A percentile compares a stretch with the other conserved stretches of the same genome.
phyloP scores from a whole-genome alignment of 805 yeast genomes.

The Suhomyces kilbournensis region DNA sequence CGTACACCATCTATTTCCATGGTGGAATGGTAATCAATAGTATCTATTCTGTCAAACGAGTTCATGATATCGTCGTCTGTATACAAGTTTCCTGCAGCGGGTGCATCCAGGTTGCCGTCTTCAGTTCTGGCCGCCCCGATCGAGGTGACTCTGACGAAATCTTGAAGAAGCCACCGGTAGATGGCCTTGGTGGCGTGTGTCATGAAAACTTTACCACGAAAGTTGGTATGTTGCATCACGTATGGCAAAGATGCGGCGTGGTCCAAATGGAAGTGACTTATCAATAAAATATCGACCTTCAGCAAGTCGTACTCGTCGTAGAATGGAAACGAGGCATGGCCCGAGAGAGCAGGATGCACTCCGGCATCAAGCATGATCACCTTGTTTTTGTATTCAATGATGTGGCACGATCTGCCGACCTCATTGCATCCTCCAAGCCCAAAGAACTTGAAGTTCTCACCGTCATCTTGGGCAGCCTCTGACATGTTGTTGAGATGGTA shows the following conservation, averaged over 20 bases:
- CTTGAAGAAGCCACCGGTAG: conserved; percentile 90
- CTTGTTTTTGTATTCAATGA: conserved; percentile 87
- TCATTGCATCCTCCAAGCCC: conserved; percentile 98
- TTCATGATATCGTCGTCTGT: conserved; percentile 86
- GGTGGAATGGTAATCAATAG: conserved; percentile 94
- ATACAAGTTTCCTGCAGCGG: conserved; percentile 53
- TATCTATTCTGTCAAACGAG: conserved; percentile 87
- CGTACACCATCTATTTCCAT: conserved; percentile 90
- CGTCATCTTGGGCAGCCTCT: conserved; percentile 20
- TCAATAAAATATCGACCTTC: conserved; percentile 78
- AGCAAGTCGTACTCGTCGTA: conserved; percentile 93
- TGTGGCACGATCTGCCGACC: conserved; percentile 95
- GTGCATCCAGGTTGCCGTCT: conserved; percentile 8
- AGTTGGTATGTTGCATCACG: conserved; percentile 94
- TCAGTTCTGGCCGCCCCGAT: conserved; percentile 43
- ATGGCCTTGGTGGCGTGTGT: conserved; percentile 99
- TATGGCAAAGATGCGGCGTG: conserved; percentile 98
- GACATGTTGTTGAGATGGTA: neutral
- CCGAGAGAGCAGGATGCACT: conserved; percentile 92
- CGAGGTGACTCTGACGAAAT: conserved; percentile 86
- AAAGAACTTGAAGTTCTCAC: conserved; percentile 58
- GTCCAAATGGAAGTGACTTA: conserved; percentile 94
- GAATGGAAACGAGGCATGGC: conserved; percentile 88
- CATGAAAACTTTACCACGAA: conserved; percentile 96
- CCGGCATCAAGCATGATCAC: conserved; percentile 98